Evolutionary conservation across 169 alveolate genomes (phyloP), one percentile per base, ranked within the genome.

Genomic region (Sarcocystis neurona): DNA sequence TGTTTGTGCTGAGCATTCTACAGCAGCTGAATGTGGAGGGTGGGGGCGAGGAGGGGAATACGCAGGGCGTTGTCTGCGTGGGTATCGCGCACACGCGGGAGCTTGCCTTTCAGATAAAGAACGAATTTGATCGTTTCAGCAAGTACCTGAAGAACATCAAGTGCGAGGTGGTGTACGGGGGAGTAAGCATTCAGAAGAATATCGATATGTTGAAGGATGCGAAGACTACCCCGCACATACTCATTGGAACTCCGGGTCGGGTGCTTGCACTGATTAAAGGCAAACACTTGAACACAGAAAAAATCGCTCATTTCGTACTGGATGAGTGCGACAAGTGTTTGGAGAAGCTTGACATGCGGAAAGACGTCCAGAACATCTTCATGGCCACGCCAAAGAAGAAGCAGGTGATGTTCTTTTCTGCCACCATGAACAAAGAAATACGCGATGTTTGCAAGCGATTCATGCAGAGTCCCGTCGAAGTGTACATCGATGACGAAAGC

Each of bases 171-270:
- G 98, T 99, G 70, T 98, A 97, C 92, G 99, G 99, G 23, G 99
- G 99, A 46, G 97, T 97, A 32, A 98, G 99, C 43, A 97, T 98
- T 74, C 92, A 96, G 84, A 96, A 97, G 87, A 99, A 98, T 87
- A 95, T 97, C 53, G 97, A 95, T 43, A 95, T 97, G 95, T 97
- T 99, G n/a, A 97, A 97, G 93, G 98, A 95, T 79, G 97, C 99
- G 0, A 94, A 87, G 79, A 91, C 94, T 56, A 85, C 93, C 56
- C 99, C 99, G 1, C 98, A 98, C 94, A 97, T 99, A 77, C 94
- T 99, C 43, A 99, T 99, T 41, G 99, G 99, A 3, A 98, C 99
- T 23, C 99, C 99, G n/a, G 99, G 99, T 27, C 97, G 99, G 77
- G 96, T 98, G 47, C 95, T 97, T 47, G 99, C 99, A 34, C 96